Percentiles rank a stretch among this genome's conserved stretches.
phyloP scores from a whole-genome alignment of 2,329 filamentous ascomycete genomes.

The Ophiostoma montium region DNA sequence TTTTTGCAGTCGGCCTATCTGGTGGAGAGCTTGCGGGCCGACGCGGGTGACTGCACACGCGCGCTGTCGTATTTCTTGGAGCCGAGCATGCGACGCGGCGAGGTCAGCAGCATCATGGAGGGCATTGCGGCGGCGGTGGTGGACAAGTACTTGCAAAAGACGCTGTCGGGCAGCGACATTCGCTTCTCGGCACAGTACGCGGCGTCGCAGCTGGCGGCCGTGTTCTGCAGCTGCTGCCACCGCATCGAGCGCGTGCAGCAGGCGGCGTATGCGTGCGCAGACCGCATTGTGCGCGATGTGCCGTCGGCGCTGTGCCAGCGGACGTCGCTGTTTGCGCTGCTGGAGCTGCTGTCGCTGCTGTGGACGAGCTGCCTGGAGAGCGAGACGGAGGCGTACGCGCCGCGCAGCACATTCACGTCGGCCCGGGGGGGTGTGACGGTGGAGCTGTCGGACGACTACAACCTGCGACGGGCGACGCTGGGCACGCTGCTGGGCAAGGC shows the following conservation, averaged over 20 bases:
- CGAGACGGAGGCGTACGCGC: constrained; percentile 87
- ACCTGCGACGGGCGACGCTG: constrained; percentile 65
- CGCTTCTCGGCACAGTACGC: constrained; percentile 83
- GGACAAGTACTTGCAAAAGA: constrained; percentile 64
- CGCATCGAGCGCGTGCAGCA: constrained; percentile 84
- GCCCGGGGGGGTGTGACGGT: constrained; percentile 64
- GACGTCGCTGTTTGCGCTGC: constrained; percentile 76
- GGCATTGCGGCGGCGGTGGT: constrained; percentile 54
- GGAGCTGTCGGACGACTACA: constrained; percentile 87
- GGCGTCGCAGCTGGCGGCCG: constrained; percentile 71
- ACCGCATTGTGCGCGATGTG: constrained; percentile 70
- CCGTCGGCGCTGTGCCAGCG: constrained; percentile 85
- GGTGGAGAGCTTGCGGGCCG: constrained; percentile 76
- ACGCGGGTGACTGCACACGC: constrained; percentile 79
- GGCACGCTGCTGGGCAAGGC: constrained; percentile 64
- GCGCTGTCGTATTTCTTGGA: constrained; percentile 90
- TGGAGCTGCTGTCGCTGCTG: constrained; percentile 87
- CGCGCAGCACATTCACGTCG: constrained; percentile 68
- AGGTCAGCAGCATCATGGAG: constrained; percentile 52
- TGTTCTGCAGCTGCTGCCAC: constrained; percentile 85
- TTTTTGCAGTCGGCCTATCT: constrained; percentile 85
- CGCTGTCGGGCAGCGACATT: constrained; percentile 54
- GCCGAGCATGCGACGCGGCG: constrained; percentile 57
- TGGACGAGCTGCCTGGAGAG: constrained; percentile 90
- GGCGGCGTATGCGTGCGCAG: constrained; percentile 69